These are phyloP conservation scores for Kodamaea suecica DNA, from an alignment of 1,139 yeast species.

Conservation along the genomic window DNA sequence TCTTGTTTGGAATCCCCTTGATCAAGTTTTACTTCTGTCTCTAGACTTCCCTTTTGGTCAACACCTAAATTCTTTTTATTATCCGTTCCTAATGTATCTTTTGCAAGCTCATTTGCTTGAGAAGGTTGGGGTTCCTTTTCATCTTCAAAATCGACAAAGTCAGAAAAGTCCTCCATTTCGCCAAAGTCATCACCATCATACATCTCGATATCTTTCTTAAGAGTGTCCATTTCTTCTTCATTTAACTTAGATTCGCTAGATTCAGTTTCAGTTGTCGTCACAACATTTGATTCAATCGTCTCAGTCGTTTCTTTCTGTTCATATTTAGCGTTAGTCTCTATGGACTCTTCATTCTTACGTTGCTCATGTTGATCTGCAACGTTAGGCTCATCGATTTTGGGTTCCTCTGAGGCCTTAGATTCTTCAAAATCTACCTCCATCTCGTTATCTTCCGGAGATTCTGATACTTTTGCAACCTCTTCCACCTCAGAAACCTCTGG, in stretches of 20 bases:
- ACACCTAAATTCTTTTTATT: no score
- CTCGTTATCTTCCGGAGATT: not conserved
- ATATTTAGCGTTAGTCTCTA: not conserved
- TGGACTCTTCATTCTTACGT: no score
- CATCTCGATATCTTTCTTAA: not conserved
- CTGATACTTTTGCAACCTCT: not conserved
- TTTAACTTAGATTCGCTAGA: not conserved
- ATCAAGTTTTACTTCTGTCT: conserved; percentile 1
- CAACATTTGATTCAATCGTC: not conserved
- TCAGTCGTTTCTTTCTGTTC: not conserved
- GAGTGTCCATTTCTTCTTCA: no score
- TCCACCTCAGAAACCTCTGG: not conserved
- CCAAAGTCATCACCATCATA: conserved; percentile 1
- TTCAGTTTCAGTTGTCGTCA: not conserved
- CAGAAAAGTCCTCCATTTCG: not conserved
- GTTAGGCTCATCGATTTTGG: not conserved
- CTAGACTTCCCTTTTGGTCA: not conserved
- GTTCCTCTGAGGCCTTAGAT: no score
- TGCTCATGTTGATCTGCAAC: no score
- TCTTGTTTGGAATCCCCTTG: not conserved
- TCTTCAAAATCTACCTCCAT: not conserved
- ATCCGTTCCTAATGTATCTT: no score
- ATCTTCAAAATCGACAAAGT: conserved; percentile 2
- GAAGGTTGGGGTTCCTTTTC: not conserved
- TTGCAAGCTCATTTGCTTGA: no score